Conservation (phyloP, 352 stramenopile genomes). For the Phytophthora idaei region DNA sequence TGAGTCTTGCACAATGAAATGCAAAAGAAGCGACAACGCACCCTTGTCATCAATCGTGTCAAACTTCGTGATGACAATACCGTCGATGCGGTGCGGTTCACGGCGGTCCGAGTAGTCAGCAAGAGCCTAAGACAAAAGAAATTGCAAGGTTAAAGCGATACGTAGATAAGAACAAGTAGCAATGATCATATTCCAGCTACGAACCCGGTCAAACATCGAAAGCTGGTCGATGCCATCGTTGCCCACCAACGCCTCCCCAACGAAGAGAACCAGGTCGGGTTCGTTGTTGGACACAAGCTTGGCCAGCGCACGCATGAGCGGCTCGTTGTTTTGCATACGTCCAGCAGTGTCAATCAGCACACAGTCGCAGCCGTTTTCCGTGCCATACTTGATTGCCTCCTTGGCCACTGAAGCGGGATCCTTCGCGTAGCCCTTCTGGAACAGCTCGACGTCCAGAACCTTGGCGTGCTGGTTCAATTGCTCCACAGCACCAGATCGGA, state of each 20-base stretch:
- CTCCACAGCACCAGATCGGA: conserved; percentile 98
- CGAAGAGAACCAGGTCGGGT: conserved; percentile 98
- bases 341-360: conserved; percentile 99
- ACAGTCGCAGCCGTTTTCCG: conserved; percentile 95
- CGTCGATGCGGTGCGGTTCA: conserved; percentile 94
- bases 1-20: conserved; percentile 2
- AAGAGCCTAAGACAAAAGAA: conserved; percentile 59
- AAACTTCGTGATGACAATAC: conserved; percentile 99
- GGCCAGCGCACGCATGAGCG: conserved; percentile 97
- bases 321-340: conserved; percentile 99
- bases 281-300: conserved; percentile 97
- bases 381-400: conserved; percentile 95
- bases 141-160: conserved; percentile 10
- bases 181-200: conserved; percentile 7
- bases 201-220: conserved; percentile 93
- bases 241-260: conserved; percentile 98
- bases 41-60: conserved; percentile 99
- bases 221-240: conserved; percentile 99
- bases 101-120: conserved; percentile 89
- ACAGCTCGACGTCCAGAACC: conserved; percentile 96
- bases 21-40: conserved; percentile 27
- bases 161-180: not conserved
- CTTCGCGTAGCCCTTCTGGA: conserved; percentile 96
- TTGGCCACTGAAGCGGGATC: conserved; percentile 95
- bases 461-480: conserved; percentile 98